phyloP scores from a whole-genome alignment of 257 asterid genomes.

The Asclepias syriaca region DNA sequence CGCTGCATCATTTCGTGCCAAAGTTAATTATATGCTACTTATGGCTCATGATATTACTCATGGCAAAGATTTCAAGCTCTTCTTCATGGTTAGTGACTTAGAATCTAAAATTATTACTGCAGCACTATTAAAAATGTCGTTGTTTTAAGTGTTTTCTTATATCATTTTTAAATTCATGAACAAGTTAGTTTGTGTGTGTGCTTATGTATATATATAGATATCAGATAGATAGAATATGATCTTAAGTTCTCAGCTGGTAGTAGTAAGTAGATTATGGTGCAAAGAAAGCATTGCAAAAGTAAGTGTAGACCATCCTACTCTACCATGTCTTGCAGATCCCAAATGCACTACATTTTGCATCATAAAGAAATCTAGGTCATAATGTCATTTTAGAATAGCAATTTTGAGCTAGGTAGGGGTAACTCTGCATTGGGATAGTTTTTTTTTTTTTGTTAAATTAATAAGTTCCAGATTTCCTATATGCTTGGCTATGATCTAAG shows the following conservation, averaged over 20 bases:
- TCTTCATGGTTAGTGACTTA: slow-evolving; percentile 64
- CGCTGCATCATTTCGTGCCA: slow-evolving; percentile 89
- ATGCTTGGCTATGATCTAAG: not conserved
- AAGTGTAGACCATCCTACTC: not conserved
- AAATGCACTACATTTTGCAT: not conserved
- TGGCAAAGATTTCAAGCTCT: slow-evolving; percentile 89
- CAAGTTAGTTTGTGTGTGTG: not conserved
- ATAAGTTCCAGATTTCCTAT: not conserved
- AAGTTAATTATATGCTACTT: slow-evolving; percentile 81
- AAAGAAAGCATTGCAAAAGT: not conserved
- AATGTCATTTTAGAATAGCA: not conserved
- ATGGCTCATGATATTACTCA: slow-evolving; percentile 98
- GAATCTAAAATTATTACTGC: slow-evolving; percentile 5
- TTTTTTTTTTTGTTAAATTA: not conserved
- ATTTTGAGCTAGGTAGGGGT: too few species aligned
- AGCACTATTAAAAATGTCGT: not conserved
- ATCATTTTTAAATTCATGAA: not conserved
- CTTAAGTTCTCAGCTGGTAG: not conserved
- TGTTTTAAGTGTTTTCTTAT: not conserved
- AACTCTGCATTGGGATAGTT: not conserved
- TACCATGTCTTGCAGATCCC: not conserved
- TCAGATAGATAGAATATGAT: not conserved
- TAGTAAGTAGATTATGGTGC: not conserved
- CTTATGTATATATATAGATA: not conserved
- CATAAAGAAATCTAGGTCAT: not conserved